A percentile compares a stretch with the other conserved stretches of the same genome.
Evolutionary conservation across 2,329 filamentous ascomycete genomes (phyloP).

Genomic region (Trichoderma citrinoviride): DNA sequence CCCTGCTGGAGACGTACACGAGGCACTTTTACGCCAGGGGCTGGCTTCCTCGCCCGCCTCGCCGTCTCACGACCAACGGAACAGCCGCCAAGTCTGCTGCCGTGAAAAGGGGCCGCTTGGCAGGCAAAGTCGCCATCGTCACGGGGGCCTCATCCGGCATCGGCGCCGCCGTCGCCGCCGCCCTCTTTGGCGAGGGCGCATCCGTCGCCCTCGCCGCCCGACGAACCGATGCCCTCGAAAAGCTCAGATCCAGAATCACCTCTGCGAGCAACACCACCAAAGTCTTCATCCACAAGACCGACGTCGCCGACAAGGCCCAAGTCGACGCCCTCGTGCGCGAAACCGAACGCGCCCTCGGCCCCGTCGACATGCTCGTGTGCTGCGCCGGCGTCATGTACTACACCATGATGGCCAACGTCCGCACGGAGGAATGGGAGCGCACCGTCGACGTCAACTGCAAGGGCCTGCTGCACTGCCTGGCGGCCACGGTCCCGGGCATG

Average conservation of each 20-base stretch:
- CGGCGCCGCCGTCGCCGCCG: slow-evolving; percentile 68
- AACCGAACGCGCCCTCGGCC: slow-evolving; percentile 61
- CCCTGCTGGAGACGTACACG: slow-evolving; percentile 73
- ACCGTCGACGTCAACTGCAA: slow-evolving; percentile 88
- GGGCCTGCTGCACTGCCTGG: slow-evolving; percentile 70
- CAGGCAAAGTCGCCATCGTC: slow-evolving; percentile 70
- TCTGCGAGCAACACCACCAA: slow-evolving; percentile 54
- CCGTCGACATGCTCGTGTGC: slow-evolving; percentile 74
- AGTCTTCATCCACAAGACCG: slow-evolving; percentile 66
- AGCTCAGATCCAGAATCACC: slow-evolving; percentile 59
- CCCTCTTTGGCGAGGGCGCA: slow-evolving; percentile 67
- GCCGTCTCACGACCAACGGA: slow-evolving; percentile 40
- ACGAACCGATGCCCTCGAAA: slow-evolving; percentile 65
- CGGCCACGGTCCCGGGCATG: slow-evolving; percentile 69
- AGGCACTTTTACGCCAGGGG: slow-evolving; percentile 78
- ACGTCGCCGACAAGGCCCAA: slow-evolving; percentile 65
- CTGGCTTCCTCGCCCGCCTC: slow-evolving; percentile 66
- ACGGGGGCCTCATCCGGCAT: slow-evolving; percentile 79
- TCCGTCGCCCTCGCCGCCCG: slow-evolving; percentile 71
- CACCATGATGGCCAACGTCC: slow-evolving; percentile 78
- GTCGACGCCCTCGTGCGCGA: slow-evolving; percentile 64
- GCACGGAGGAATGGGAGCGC: slow-evolving; percentile 73
- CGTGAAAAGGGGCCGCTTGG: slow-evolving; percentile 53
- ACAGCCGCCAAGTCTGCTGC: slow-evolving; percentile 19
- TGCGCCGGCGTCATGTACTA: slow-evolving; percentile 87